These are phyloP conservation scores for Alternaria ethzedia DNA, from an alignment of 2,329 filamentous ascomycete species.

Conservation along the genomic window DNA sequence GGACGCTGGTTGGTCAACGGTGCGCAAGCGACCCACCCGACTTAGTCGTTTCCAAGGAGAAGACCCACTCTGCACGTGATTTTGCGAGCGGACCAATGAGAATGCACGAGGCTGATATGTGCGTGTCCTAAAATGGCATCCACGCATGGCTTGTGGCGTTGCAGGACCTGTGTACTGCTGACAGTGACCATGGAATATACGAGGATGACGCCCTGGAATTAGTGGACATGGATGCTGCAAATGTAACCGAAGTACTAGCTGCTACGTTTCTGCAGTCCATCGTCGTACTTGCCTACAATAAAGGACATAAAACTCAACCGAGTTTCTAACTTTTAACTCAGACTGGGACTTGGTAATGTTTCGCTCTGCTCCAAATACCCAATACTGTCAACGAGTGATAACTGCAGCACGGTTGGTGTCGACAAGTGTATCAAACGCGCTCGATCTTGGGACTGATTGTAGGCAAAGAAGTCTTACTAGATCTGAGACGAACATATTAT, in stretches of 20 bases:
- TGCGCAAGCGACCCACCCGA: not conserved
- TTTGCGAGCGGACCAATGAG: slow-evolving; percentile 14
- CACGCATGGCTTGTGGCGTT: not conserved
- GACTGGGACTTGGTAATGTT: too few species aligned
- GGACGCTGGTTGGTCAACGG: slow-evolving; percentile 8
- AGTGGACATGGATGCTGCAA: not conserved
- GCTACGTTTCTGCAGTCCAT: too few species aligned
- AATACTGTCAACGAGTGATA: too few species aligned
- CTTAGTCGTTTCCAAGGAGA: not conserved
- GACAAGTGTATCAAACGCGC: not conserved
- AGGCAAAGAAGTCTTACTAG: not conserved
- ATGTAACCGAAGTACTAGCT: too few species aligned
- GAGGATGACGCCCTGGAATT: not conserved
- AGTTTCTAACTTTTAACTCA: too few species aligned
- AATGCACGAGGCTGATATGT: not conserved
- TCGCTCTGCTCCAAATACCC: too few species aligned
- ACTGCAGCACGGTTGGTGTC: not conserved
- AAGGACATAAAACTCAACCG: too few species aligned
- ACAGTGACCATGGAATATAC: not conserved
- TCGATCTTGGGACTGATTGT: not conserved
- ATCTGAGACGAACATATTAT: not conserved
- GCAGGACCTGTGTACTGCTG: not conserved
- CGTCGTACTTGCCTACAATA: too few species aligned
- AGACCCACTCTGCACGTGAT: slow-evolving; percentile 7
- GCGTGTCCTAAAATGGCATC: not conserved